Evolutionary conservation across 257 asterid species (phyloP), one percentile per base, ranked within the genome.

Genomic region (Rauvolfia tetraphylla): DNA sequence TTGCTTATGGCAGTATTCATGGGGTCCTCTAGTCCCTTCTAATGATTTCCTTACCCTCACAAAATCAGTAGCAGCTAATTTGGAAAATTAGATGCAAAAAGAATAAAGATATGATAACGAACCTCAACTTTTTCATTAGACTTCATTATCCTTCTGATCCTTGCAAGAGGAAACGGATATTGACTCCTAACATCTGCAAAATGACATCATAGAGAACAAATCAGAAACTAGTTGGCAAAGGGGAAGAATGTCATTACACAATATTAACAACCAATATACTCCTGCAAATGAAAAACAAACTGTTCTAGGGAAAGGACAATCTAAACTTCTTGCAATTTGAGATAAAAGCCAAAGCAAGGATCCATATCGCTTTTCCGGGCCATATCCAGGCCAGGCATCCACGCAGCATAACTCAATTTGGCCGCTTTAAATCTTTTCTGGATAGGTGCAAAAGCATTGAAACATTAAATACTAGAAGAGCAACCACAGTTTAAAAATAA

Each of bases 91-190:
- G 68, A 57, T 14, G 41, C 5, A 29, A 68, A 72, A 49, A 61
- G 65, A 63, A 72, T 23, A 56, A n/a, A 46, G 17, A 44, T 66
- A 20, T 70, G n/a, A 46, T 38, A 33, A 71, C 56, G 49, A 59
- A 86, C 92, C 87, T 82, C 78, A 14, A 86, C 86, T 31, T 77
- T 74, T 71, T 73, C 76, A 25, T 81, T 82, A 20, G 87, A 79
- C 76, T 88, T 86, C 69, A 81, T 84, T 27, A 75, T 78, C 75
- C 77, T 81, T 81, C 73, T 88, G 65, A 86, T 67, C 44, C 92
- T 84, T 74, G 87, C 79, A 41, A 84, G 48, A 61, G 88, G 92
- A 10, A 86, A 78, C 33, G 25, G 25, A 27, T 76, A 77, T 20
- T 68, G 69, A 36, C 65, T 74, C 59, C 82, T 80, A 3, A 41